These are phyloP conservation scores for Globisporangium ultimum DNA, from an alignment of 352 stramenopile genomes.

Conservation along the genomic window DNA sequence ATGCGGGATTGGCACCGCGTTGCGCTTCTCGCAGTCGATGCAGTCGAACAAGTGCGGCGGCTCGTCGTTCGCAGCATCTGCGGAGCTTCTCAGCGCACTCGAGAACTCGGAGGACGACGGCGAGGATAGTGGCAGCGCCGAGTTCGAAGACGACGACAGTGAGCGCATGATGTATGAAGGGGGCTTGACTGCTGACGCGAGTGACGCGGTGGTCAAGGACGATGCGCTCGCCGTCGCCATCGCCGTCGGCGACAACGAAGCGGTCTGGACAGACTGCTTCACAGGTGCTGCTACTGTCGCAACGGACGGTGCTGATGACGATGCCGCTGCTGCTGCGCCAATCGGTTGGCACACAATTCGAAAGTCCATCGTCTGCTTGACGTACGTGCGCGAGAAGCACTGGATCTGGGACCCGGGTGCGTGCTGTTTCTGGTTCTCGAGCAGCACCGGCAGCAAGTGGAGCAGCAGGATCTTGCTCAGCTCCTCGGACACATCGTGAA, in stretches of 20 bases:
- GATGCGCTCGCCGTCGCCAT: neutral
- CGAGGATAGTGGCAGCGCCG: slow-evolving; percentile 1
- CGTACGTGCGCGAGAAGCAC: slow-evolving; percentile 57
- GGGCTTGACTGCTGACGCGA: neutral
- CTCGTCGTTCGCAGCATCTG: slow-evolving; percentile 15
- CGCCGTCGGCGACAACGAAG: neutral
- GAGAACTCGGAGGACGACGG: slow-evolving; percentile 6
- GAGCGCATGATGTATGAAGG: slow-evolving; percentile 6
- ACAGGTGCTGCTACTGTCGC: neutral
- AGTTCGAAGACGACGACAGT: slow-evolving; percentile 16
- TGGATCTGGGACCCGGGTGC: slow-evolving; percentile 22
- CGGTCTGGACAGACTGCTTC: neutral
- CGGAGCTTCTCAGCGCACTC: slow-evolving; percentile 6
- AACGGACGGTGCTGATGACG: neutral
- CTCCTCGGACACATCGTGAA: slow-evolving; percentile 49
- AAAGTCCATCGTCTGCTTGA: slow-evolving; percentile 63
- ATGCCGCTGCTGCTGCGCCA: neutral
- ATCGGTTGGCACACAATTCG: slow-evolving; percentile 26
- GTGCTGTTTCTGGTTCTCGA: slow-evolving; percentile 28
- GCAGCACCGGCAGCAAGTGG: slow-evolving; percentile 47
- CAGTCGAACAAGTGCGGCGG: slow-evolving; percentile 59
- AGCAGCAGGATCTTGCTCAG: slow-evolving; percentile 53
- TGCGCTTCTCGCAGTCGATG: slow-evolving; percentile 42
- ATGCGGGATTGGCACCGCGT: slow-evolving; percentile 30
- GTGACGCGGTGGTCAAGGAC: too few species aligned